Conservation (phyloP, 768 basidiomycete species). For the Termitomyces sp. region DNA sequence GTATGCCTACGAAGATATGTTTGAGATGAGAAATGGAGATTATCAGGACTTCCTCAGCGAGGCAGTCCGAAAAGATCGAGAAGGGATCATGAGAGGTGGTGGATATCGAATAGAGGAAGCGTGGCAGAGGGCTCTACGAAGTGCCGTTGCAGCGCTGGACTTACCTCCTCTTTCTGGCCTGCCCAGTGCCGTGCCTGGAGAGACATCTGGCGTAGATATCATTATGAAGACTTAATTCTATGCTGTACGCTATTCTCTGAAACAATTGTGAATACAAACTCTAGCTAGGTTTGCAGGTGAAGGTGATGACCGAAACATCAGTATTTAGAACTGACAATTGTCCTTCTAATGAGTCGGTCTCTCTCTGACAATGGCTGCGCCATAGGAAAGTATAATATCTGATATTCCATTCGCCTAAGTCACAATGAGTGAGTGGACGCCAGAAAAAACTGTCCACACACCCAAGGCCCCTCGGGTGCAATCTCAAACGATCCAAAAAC, state of each 20-base stretch:
- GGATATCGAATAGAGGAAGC: constrained; percentile 81
- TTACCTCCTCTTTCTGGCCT: constrained; percentile 43
- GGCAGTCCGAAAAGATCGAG: constrained; percentile 68
- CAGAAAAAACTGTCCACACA: not conserved
- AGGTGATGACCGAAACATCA: constrained; percentile 5
- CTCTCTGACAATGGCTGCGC: constrained; percentile 49
- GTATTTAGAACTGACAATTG: constrained; percentile 46
- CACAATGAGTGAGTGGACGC: not conserved
- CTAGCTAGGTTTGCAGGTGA: not conserved
- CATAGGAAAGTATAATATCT: constrained; percentile 82
- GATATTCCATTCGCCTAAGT: constrained; percentile 59
- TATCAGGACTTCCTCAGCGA: constrained; percentile 77
- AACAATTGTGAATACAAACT: not conserved
- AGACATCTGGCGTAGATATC: constrained; percentile 34
- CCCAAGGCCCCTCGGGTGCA: constrained; percentile 18
- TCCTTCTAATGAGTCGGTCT: constrained; percentile 45
- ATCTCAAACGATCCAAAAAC: constrained; percentile 8
- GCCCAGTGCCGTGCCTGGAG: constrained; percentile 12
- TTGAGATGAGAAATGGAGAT: constrained; percentile 39
- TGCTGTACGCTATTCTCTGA: not conserved
- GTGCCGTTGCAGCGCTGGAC: constrained; percentile 70
- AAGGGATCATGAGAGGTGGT: constrained; percentile 77
- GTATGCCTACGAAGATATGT: constrained; percentile 72
- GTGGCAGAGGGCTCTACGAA: constrained; percentile 78
- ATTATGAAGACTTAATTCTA: constrained; percentile 33